phyloP scores from a whole-genome alignment of 257 asterid species.

The Nemophila menziesii region DNA sequence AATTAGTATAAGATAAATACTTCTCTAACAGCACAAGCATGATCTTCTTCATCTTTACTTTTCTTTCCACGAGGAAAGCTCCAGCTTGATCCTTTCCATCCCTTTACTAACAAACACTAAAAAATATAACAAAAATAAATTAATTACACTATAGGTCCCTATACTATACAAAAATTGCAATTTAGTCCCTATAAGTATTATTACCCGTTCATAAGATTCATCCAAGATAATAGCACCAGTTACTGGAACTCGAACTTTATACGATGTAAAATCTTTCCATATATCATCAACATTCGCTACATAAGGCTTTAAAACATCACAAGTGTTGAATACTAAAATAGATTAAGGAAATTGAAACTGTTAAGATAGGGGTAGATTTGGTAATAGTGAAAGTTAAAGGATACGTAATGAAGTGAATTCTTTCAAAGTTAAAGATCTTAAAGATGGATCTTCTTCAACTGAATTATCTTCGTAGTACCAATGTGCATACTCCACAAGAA shows the following conservation, averaged over 20 bases:
- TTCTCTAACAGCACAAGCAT: slow-evolving; percentile 75
- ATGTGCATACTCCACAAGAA: slow-evolving; percentile 96
- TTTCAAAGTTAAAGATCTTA: slow-evolving; percentile 84
- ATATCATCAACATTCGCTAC: slow-evolving; percentile 74
- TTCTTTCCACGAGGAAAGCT: slow-evolving; percentile 89
- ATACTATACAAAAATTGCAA: too few species aligned
- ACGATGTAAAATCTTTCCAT: slow-evolving; percentile 79
- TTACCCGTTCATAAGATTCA: slow-evolving; percentile 69
- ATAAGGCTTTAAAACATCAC: slow-evolving; percentile 78
- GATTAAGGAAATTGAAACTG: slow-evolving; percentile 38
- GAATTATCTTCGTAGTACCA: slow-evolving; percentile 97
- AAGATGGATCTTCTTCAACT: slow-evolving; percentile 83
- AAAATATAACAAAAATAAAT: too few species aligned
- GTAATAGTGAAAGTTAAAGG: slow-evolving; percentile 24
- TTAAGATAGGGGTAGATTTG: neutral
- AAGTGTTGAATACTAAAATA: slow-evolving; percentile 62
- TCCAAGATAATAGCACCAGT: slow-evolving; percentile 84
- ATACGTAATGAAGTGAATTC: slow-evolving; percentile 87
- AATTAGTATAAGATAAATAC: slow-evolving; percentile 24
- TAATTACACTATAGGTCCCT: too few species aligned
- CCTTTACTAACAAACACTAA: slow-evolving; percentile 78
- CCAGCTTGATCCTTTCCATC: slow-evolving; percentile 93
- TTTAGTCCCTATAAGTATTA: too few species aligned
- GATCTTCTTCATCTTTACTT: slow-evolving; percentile 81
- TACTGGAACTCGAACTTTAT: slow-evolving; percentile 86